Evolutionary conservation across 257 asterid genomes (phyloP).

Genomic region (Marsdenia floribunda): DNA sequence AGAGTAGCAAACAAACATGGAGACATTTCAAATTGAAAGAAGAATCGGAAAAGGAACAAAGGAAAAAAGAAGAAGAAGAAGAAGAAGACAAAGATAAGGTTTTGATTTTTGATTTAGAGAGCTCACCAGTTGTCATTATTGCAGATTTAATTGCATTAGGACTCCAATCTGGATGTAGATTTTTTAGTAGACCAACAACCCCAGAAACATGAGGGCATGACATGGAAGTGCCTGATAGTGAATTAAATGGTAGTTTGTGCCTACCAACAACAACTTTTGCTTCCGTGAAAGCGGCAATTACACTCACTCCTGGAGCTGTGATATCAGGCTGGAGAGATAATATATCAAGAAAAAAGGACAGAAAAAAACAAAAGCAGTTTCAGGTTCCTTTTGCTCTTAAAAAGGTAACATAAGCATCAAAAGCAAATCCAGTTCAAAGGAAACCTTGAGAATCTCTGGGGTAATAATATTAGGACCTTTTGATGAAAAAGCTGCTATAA

Average conservation of each 20-base stretch:
- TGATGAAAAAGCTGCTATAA: slow-evolving; percentile 17
- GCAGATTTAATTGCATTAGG: slow-evolving; percentile 80
- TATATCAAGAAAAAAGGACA: too few species aligned
- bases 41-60: too few species aligned
- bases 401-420: background rate
- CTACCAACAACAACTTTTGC: slow-evolving; percentile 45
- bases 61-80: too few species aligned
- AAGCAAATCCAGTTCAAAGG: background rate
- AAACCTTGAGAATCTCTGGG: slow-evolving; percentile 20
- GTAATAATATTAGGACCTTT: slow-evolving; percentile 11
- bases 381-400: background rate
- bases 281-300: slow-evolving; percentile 64
- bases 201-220: slow-evolving; percentile 51
- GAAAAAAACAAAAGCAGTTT: too few species aligned
- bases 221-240: slow-evolving; percentile 23
- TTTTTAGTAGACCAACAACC: slow-evolving; percentile 59
- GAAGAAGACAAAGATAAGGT: background rate
- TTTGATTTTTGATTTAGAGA: background rate
- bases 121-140: slow-evolving; percentile 60
- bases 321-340: slow-evolving; percentile 76
- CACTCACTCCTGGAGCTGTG: slow-evolving; percentile 82
- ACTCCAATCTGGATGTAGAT: slow-evolving; percentile 65
- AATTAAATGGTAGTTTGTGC: slow-evolving; percentile 37
- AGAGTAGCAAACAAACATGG: too few species aligned
- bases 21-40: too few species aligned